A percentile compares a stretch with the other conserved stretches of the same genome.
These are phyloP conservation scores for Pestalotiopsis sp. DNA, from an alignment of 2,329 filamentous ascomycete species.

Conservation along the genomic window DNA sequence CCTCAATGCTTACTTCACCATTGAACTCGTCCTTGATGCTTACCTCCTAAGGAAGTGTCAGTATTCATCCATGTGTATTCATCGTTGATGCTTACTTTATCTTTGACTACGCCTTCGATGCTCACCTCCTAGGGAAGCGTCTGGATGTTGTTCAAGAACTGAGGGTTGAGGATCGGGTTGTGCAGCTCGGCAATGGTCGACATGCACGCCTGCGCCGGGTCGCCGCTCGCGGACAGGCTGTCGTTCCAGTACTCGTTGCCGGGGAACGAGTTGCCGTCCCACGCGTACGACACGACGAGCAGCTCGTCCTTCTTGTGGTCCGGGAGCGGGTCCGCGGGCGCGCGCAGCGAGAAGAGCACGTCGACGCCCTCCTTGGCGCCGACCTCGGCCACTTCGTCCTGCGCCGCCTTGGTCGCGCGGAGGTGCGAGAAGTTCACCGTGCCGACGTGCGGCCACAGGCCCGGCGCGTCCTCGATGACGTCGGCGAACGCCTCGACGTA, in stretches of 20 bases:
- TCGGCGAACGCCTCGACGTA: slow-evolving; percentile 25
- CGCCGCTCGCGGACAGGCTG: slow-evolving; percentile 25
- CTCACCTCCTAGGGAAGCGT: slow-evolving; percentile 11
- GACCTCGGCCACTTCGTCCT: neutral
- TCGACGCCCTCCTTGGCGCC: slow-evolving; percentile 15
- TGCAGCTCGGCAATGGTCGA: slow-evolving; percentile 35
- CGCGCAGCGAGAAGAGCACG: slow-evolving; percentile 25
- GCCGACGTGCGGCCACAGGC: slow-evolving; percentile 19
- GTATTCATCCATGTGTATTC: too few species aligned
- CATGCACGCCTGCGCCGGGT: slow-evolving; percentile 36
- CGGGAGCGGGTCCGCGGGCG: slow-evolving; percentile 27
- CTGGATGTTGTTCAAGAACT: slow-evolving; percentile 25
- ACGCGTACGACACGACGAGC: slow-evolving; percentile 34
- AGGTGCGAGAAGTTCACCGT: slow-evolving; percentile 30
- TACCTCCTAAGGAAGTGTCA: too few species aligned
- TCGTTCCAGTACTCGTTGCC: slow-evolving; percentile 36
- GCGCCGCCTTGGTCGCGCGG: neutral
- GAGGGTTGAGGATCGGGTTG: slow-evolving; percentile 32
- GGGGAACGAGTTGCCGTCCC: slow-evolving; percentile 35
- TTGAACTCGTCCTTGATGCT: too few species aligned
- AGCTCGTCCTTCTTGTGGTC: slow-evolving; percentile 20
- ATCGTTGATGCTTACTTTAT: too few species aligned
- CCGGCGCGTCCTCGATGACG: slow-evolving; percentile 16
- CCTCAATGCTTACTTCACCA: too few species aligned
- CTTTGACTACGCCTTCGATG: neutral